Evolutionary conservation across 129 eudicot species (phyloP), one percentile per base, ranked within the genome.

Genomic region (Chrysanthemum lavandulifolium): DNA sequence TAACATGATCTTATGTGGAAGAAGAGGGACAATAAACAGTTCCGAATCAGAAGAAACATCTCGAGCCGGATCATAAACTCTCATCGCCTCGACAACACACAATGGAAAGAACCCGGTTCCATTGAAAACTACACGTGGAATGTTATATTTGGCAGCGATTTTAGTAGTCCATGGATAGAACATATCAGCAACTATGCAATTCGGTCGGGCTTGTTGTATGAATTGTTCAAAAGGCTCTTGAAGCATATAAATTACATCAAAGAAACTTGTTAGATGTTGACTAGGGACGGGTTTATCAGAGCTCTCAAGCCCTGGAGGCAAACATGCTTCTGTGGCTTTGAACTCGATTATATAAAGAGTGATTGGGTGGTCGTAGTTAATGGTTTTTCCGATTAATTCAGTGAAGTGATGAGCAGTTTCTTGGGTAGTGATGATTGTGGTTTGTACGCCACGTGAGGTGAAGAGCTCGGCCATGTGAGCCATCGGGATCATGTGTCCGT

Each of bases 111-210:
- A 85, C 13, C 87, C 65, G 0, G 76, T 73, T 4, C 95, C 96
- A 31, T 85, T 86, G 66, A 92, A 92, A 29, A 81, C 86, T 67
- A 93, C 25, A 52, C 92, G 61, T 0, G 96, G 96, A 54, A 93
- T 84, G 36, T 80, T 67, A 36, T 83, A 82, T 45, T 81, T 84
- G 51, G 88, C 84, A 0, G 98, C 95, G n/a, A 73, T 72, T 13
- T 81, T 73, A 4, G 78, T 64, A 2, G 89, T 83, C 95, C 95
- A 89, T 0, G 87, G 88, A 29, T 76, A 71, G 55, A 81, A 81
- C 88, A 81, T 57, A 72, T 83, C 91, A 0, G 88, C 65, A 47
- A 88, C 67, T 0, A 88, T 75, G 62, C 86, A 81, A 74, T 66
- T 21, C 13, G 90, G 95, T 6, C 33, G 54, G 6, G 18, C 23